Base-by-base conservation (phyloP, 139 green algal species). In the Volvox africanus region DNA sequence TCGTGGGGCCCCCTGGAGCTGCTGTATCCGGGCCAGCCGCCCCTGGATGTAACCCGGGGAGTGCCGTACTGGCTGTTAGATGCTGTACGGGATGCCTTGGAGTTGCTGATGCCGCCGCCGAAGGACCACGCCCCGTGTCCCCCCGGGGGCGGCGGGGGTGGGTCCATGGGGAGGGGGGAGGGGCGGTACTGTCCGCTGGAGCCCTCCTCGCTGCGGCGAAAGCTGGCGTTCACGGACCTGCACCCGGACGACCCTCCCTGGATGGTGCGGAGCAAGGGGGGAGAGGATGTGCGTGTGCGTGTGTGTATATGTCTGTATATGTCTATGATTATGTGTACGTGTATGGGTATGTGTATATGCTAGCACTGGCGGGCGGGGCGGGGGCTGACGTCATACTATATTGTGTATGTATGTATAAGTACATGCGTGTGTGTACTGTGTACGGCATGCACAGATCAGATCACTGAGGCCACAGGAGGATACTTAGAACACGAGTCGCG, bases 41-140 rank as follows among this genome's bases (percentile, higher is more conserved):
- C 44, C 9, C 21, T 89, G 36, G 67, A 88, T 24, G 69, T 71
- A 0, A n/a, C 68, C 21, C 32, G 20, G 65, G 33, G 55, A 0
- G 36, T 73, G 2, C 44, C 69, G 0, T 19, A 26, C 69, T 22
- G 80, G 28, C 37, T 89, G n/a, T 44, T 26, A 11, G 36, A n/a
- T 6, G 69, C 85, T 19, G 85, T 89, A 17, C 35, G 33, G 9
- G 85, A 82, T 20, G 69, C 28, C 0, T 71, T 89, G 85, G 2
- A 24, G 17, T 71, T 89, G 36, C 28, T 89, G 2, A 50, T 89
- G 37, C 85, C 85, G 69, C 69, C 85, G 2, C 67, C 83, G 14
- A 28, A 17, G 0, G 36, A 81, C 28, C 83, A 80, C 30, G 65
- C 26, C 13, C 33, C 14, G 21, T 67, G 32, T 62, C 30, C 82